These are phyloP conservation scores for Botryotinia globosa DNA, from an alignment of 2,329 filamentous ascomycete species.

Conservation along the genomic window DNA sequence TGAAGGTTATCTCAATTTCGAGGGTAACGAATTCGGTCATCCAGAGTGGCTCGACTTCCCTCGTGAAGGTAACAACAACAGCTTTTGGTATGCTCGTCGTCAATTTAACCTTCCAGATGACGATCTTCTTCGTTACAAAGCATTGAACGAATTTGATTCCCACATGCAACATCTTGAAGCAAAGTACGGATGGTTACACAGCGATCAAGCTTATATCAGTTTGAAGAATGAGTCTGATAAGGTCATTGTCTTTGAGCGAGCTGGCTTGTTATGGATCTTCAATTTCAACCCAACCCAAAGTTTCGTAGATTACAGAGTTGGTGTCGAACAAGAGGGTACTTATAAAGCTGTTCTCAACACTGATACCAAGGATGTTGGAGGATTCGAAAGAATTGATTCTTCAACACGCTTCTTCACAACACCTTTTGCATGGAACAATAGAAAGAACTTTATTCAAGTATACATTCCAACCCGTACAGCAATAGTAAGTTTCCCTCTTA, in stretches of 20 bases:
- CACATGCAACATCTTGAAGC: slow-evolving; percentile 85
- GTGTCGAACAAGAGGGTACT: slow-evolving; percentile 78
- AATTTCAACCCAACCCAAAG: slow-evolving; percentile 88
- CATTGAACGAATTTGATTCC: slow-evolving; percentile 89
- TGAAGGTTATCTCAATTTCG: slow-evolving; percentile 97
- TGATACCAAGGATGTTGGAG: slow-evolving; percentile 75
- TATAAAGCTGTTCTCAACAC: slow-evolving; percentile 85
- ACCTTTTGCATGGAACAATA: slow-evolving; percentile 81
- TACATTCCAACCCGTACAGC: slow-evolving; percentile 85
- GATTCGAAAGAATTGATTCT: slow-evolving; percentile 72
- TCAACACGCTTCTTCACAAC: slow-evolving; percentile 91
- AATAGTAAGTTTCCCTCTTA: slow-evolving; percentile 56
- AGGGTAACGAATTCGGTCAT: slow-evolving; percentile 98
- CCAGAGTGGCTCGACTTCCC: slow-evolving; percentile 99
- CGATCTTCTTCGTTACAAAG: slow-evolving; percentile 77
- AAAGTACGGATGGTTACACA: slow-evolving; percentile 87
- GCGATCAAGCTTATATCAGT: slow-evolving; percentile 84
- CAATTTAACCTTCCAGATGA: slow-evolving; percentile 94
- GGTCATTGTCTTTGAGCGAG: slow-evolving; percentile 92
- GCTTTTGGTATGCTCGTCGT: slow-evolving; percentile 89
- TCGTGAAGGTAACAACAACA: slow-evolving; percentile 86
- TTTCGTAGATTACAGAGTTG: slow-evolving; percentile 89
- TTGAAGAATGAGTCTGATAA: slow-evolving; percentile 94
- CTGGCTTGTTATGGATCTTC: slow-evolving; percentile 87
- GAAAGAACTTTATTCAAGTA: slow-evolving; percentile 87